Conservation (phyloP, 331 rosid species). For the Cydonia oblonga region DNA sequence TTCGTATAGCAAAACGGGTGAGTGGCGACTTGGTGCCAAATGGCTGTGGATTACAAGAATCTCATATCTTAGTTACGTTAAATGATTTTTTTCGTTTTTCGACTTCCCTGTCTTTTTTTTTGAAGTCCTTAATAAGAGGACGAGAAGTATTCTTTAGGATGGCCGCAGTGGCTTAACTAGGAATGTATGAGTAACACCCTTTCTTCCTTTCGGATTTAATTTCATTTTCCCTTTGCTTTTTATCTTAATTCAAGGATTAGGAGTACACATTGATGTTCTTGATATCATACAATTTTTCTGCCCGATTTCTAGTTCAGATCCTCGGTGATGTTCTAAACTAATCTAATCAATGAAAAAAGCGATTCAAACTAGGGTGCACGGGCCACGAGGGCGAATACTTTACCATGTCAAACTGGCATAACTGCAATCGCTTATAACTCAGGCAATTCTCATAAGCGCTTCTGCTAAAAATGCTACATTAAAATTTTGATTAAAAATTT, state of each 20-base stretch:
- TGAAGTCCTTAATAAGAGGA: neutral
- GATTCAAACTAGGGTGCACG: too few species aligned
- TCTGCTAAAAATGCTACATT: too few species aligned
- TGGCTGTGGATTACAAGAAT: constrained; percentile 13
- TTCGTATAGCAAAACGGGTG: constrained; percentile 18
- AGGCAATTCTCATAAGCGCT: too few species aligned
- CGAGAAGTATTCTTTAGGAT: constrained; percentile 4
- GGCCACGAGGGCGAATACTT: too few species aligned
- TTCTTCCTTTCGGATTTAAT: neutral
- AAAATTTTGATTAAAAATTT: too few species aligned
- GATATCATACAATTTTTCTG: too few species aligned
- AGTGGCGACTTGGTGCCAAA: constrained; percentile 15
- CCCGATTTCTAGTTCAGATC: neutral
- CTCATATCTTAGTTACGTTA: constrained; percentile 5
- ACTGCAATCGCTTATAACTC: too few species aligned
- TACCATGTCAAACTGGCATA: too few species aligned
- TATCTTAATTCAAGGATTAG: neutral
- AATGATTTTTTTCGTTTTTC: neutral
- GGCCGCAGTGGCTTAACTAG: constrained; percentile 2
- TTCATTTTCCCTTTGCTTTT: too few species aligned
- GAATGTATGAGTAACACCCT: neutral
- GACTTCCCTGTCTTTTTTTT: neutral
- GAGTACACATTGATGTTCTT: too few species aligned
- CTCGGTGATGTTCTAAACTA: neutral
- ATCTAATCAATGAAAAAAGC: too few species aligned